Evolutionary conservation across 1,284 basidiomycete species (phyloP).

Genomic region (Puccinia novopanici): DNA sequence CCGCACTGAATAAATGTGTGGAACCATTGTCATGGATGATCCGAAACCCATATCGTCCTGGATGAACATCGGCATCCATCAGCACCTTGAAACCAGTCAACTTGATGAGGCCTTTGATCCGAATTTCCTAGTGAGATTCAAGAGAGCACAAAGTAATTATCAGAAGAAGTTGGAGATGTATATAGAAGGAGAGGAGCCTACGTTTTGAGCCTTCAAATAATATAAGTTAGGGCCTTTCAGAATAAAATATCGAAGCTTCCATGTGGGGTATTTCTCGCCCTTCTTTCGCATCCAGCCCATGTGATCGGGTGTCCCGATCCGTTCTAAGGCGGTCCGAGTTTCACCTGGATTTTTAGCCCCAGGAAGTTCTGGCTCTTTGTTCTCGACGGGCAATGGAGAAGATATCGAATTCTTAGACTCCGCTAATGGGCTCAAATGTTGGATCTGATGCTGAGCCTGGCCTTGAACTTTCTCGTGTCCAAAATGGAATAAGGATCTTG

Average conservation of each 20-base stretch:
- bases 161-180: conserved; percentile 44
- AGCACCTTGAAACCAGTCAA: conserved; percentile 90
- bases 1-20: conserved; percentile 85
- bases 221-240: conserved; percentile 90
- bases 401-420: conserved; percentile 53
- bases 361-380: conserved; percentile 68
- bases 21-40: conserved; percentile 86
- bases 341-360: conserved; percentile 33
- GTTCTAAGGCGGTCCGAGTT: conserved; percentile 67
- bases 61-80: conserved; percentile 85
- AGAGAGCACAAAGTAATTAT: conserved; percentile 52
- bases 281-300: conserved; percentile 94
- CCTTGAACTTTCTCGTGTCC: conserved; percentile 51
- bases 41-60: conserved; percentile 91
- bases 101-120: conserved; percentile 93
- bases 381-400: not conserved
- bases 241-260: conserved; percentile 92
- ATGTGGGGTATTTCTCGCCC: conserved; percentile 86
- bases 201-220: conserved; percentile 73
- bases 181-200: conserved; percentile 57
- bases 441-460: conserved; percentile 56
- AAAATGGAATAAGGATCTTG: conserved; percentile 32
- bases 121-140: conserved; percentile 69
- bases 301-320: conserved; percentile 84
- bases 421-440: conserved; percentile 45